Evolutionary conservation across 176 grass and related monocot species (phyloP).

Genomic region (Eremochloa ophiuroides): DNA sequence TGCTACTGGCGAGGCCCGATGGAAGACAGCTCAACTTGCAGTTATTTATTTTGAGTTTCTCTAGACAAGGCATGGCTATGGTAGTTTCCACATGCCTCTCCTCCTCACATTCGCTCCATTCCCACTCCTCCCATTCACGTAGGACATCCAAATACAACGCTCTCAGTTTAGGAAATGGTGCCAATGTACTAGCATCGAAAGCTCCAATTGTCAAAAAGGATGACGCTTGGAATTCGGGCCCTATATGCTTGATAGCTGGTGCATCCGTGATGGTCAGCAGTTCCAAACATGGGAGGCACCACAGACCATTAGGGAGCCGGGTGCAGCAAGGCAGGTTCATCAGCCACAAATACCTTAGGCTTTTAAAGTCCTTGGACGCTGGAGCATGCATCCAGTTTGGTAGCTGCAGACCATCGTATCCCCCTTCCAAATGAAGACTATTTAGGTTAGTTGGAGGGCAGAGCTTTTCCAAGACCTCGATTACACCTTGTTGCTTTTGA

Average conservation of each 20-base stretch:
- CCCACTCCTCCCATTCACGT: conserved; percentile 14
- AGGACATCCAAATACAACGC: rapidly evolving
- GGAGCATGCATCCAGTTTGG: no score
- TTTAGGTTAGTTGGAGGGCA: neutral
- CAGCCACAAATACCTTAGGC: neutral
- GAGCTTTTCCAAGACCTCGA: neutral
- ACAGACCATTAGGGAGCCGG: neutral
- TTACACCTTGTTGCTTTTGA: neutral
- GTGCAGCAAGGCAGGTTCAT: neutral
- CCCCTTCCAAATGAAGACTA: rapidly evolving
- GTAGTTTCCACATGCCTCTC: neutral
- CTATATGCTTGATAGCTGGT: neutral
- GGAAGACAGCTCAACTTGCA: conserved; percentile 3
- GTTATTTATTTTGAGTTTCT: rapidly evolving
- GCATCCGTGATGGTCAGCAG: rapidly evolving
- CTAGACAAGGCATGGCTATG: neutral
- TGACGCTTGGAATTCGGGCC: no score
- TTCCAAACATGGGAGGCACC: neutral
- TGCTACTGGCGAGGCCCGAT: neutral
- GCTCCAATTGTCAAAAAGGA: no score
- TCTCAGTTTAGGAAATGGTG: neutral
- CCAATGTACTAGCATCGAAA: no score
- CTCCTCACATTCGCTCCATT: conserved; percentile 1
- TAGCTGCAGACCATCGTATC: neutral
- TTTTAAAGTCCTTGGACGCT: no score